Evolutionary conservation across 345 rosid species (phyloP), one percentile per base, ranked within the genome.

Genomic region (Psidium friedrichsthalianum): DNA sequence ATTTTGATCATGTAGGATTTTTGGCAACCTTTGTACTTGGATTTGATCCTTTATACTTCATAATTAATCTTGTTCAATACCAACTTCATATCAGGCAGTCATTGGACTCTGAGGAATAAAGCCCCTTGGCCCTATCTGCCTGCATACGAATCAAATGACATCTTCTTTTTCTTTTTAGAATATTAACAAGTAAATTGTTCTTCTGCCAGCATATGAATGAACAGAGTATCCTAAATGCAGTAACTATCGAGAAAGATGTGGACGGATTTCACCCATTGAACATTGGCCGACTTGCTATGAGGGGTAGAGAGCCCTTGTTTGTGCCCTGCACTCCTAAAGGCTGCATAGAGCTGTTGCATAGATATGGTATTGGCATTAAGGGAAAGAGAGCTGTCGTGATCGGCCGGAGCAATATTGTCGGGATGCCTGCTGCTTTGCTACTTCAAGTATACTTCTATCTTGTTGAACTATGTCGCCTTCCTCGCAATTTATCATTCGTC

Each of bases 361-460:
- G 99, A 84, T 93, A 92, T 89, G 93, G 92, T 64, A 82, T 96
- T 83, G 90, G 86, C 40, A 93, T 96, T 87, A 94, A 95, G 91
- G 99, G 98, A 42, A 94, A 95, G 90, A 92, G 90, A 82, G 98
- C 98, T 6, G 98, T 93, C 57, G 96, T 96, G 80, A 92, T 94
- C 57, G 98, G 99, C 64, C 91, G 98, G 86, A 96, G 98, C 91
- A 96, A 96, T 90, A 95, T 96, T 61, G 99, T 96, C 40, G 99
- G 98, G 82, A 94, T 95, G 98, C 98, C 98, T 25, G 96, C 95
- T 91, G 98, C 99, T 86, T 74, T 96, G 56, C 88, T 96, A 86
- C 93, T 94, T 44, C 99, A 93, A 87, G 99, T 94, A 92, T 87
- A 82, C 36, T 42, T 22, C 36, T 83, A 61, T 84, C 83, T 32